phyloP scores from a whole-genome alignment of 129 eudicot genomes.

The Helianthus tuberosus region DNA sequence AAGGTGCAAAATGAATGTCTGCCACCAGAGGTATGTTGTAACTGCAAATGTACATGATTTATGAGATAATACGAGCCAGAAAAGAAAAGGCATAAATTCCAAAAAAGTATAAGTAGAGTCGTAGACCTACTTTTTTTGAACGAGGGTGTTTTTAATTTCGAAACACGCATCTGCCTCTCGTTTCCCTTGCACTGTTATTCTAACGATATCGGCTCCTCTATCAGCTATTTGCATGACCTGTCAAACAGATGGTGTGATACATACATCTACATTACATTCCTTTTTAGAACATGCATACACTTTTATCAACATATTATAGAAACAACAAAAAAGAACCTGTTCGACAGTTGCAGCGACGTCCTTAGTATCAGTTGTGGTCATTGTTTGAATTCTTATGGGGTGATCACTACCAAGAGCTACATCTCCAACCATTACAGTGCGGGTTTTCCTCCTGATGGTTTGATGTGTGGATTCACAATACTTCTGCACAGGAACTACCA shows the following conservation, averaged over 20 bases:
- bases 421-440: constrained; percentile 96
- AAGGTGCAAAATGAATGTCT: constrained; percentile 96
- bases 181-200: constrained; percentile 95
- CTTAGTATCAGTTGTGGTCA: constrained; percentile 96
- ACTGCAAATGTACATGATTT: constrained; percentile 44
- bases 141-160: constrained; percentile 85
- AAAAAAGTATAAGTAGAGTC: not conserved
- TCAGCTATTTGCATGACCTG: constrained; percentile 98
- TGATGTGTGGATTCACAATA: constrained; percentile 92
- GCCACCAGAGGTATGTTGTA: constrained; percentile 97
- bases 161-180: constrained; percentile 97
- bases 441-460: constrained; percentile 90
- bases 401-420: constrained; percentile 97
- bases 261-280: too few relatives aligned
- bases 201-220: constrained; percentile 93
- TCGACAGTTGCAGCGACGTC: constrained; percentile 91
- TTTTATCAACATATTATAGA: not conserved
- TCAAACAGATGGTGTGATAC: constrained; percentile 6
- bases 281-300: too few relatives aligned
- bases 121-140: constrained; percentile 80
- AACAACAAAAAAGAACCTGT: constrained; percentile 53
- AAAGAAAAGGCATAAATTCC: not conserved
- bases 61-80: constrained; percentile 19
- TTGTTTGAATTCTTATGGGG: constrained; percentile 93
- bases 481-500: constrained; percentile 87